Evolutionary conservation across 306 rosid species (phyloP).

Genomic region (Rosa lucieae): DNA sequence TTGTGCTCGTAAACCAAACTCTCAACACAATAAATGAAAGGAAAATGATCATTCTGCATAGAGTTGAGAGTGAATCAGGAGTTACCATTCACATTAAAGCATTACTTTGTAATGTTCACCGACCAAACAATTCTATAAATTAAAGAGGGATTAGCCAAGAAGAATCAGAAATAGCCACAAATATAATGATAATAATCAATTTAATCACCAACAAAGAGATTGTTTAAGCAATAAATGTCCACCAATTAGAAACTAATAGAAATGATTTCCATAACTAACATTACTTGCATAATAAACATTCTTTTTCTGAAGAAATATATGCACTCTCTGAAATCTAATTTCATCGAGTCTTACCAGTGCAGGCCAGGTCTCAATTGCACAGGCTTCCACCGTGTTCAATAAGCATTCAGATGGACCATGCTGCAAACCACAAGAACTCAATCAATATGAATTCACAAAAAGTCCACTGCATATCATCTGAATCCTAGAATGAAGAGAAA

Average conservation of each 20-base stretch:
- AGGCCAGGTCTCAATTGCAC: slow-evolving; percentile 81
- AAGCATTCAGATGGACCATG: slow-evolving; percentile 85
- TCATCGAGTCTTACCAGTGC: slow-evolving; percentile 50
- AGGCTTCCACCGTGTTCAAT: slow-evolving; percentile 78
- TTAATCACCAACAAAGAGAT: neutral
- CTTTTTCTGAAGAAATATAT: neutral
- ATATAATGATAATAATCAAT: neutral
- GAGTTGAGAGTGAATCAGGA: slow-evolving; percentile 8
- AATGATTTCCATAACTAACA: neutral
- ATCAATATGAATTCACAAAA: neutral
- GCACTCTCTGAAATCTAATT: neutral
- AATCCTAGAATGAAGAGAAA: neutral
- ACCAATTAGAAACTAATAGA: neutral
- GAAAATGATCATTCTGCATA: slow-evolving; percentile 71
- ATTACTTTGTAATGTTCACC: neutral
- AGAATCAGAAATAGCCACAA: neutral
- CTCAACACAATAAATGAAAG: slow-evolving; percentile 77
- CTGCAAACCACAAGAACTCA: slow-evolving; percentile 44
- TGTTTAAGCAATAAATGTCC: neutral
- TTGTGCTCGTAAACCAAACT: slow-evolving; percentile 32
- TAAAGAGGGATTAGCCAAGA: neutral
- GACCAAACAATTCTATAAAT: neutral
- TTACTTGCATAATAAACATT: neutral
- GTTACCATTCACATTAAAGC: neutral
- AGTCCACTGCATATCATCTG: neutral